These are phyloP conservation scores for Aspergillus tubingensis DNA, from an alignment of 2,329 filamentous ascomycete genomes.

Conservation along the genomic window DNA sequence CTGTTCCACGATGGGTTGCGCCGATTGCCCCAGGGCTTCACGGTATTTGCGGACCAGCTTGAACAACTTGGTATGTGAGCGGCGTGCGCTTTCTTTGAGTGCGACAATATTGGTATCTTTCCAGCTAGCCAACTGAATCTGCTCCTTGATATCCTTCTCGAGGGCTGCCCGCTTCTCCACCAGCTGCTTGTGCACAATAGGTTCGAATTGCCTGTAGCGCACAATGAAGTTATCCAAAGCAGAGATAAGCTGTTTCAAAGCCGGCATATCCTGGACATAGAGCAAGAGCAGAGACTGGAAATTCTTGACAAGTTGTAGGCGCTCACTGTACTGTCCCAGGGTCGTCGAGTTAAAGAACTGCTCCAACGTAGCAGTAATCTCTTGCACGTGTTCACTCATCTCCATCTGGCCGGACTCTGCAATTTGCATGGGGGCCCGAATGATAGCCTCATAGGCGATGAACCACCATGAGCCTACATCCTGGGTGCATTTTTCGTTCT, in stretches of 20 bases:
- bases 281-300: constrained; percentile 66
- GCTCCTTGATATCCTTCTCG: constrained; percentile 91
- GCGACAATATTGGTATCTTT: constrained; percentile 95
- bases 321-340: constrained; percentile 75
- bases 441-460: constrained; percentile 84
- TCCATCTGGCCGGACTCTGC: constrained; percentile 60
- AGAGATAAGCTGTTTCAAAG: constrained; percentile 60
- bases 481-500: constrained; percentile 71
- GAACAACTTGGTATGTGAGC: constrained; percentile 90
- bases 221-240: constrained; percentile 75
- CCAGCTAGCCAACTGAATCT: constrained; percentile 94
- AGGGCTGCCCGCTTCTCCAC: constrained; percentile 68
- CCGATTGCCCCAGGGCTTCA: constrained; percentile 72
- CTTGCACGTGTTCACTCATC: constrained; percentile 64
- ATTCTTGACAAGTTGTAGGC: constrained; percentile 67
- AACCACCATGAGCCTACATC: constrained; percentile 95
- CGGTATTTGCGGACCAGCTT: constrained; percentile 90
- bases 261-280: constrained; percentile 60
- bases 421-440: constrained; percentile 72
- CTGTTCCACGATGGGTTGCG: constrained; percentile 58
- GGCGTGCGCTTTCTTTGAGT: constrained; percentile 82
- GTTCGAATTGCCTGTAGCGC: constrained; percentile 73
- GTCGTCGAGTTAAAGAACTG: constrained; percentile 77
- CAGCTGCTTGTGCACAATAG: constrained; percentile 65
- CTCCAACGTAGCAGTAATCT: constrained; percentile 74